A percentile compares a stretch with the other conserved stretches of the same genome.
phyloP scores from a whole-genome alignment of 257 asterid species.

The Phtheirospermum japonicum region DNA sequence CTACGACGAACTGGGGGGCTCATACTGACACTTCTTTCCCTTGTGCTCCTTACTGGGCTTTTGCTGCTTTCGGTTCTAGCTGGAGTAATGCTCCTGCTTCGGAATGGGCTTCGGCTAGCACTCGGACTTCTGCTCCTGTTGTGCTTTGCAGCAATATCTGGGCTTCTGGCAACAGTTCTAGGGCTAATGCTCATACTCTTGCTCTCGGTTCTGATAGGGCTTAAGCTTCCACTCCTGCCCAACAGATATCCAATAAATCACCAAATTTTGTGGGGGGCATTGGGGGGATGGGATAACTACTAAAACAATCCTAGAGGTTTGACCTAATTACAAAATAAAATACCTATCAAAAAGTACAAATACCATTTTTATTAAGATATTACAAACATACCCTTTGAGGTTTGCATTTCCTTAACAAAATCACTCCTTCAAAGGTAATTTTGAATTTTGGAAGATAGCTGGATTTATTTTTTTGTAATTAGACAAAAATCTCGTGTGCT shows the following conservation, averaged over 20 bases:
- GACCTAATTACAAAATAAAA: background rate
- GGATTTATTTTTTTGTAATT: background rate
- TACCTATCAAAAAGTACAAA: background rate
- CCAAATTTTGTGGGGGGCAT: conserved; percentile 23
- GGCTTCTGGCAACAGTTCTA: conserved; percentile 50
- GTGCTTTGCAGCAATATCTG: conserved; percentile 39
- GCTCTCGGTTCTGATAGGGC: conserved; percentile 58
- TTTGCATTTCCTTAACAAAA: background rate
- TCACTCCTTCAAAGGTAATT: background rate
- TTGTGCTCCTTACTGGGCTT: conserved; percentile 48
- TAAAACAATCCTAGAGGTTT: background rate
- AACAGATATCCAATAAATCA: conserved; percentile 33
- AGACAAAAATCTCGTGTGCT: conserved; percentile 7
- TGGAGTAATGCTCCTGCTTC: conserved; percentile 43
- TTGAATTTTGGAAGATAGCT: too few relatives aligned
- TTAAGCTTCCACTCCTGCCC: conserved; percentile 76
- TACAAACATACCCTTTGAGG: background rate
- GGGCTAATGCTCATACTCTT: conserved; percentile 99
- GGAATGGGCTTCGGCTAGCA: conserved; percentile 52
- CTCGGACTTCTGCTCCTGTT: conserved; percentile 58
- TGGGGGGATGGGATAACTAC: background rate
- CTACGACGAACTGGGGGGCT: conserved; percentile 52
- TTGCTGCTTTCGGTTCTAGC: conserved; percentile 39
- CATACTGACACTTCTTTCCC: conserved; percentile 46
- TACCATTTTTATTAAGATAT: background rate